These are phyloP conservation scores for Raphanus sativus DNA, from an alignment of 345 rosid species.

Conservation along the genomic window DNA sequence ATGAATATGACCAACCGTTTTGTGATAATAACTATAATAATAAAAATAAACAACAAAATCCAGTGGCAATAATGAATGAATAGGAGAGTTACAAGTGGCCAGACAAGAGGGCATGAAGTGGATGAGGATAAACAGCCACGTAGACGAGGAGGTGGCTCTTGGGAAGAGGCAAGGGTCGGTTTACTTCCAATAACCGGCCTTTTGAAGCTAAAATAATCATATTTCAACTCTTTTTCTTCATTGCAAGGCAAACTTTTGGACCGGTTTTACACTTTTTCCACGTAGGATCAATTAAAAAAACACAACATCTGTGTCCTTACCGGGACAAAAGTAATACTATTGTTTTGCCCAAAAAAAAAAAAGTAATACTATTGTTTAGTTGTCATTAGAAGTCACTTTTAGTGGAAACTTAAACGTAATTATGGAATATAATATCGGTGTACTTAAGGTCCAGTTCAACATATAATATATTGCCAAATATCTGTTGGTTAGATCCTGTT, in stretches of 20 bases:
- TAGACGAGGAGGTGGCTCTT: conserved; percentile 38
- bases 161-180: conserved; percentile 40
- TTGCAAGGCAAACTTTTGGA: not conserved
- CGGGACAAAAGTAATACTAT: conserved; percentile 24
- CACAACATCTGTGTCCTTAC: conserved; percentile 7
- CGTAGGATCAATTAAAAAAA: conserved; percentile 26
- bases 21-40: not conserved
- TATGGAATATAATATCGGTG: conserved; percentile 4
- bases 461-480: conserved; percentile 20
- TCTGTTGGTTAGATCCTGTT: conserved; percentile 35
- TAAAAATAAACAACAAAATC: not conserved
- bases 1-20: not conserved
- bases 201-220: conserved; percentile 16
- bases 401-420: not conserved
- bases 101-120: conserved; percentile 26
- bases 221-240: conserved; percentile 9
- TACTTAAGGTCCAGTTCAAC: conserved; percentile 1
- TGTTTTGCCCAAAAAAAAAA: too few species aligned
- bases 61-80: conserved; percentile 28
- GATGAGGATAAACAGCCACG: conserved; percentile 32
- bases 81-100: conserved; percentile 11
- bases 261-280: conserved; percentile 29
- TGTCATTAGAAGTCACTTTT: not conserved
- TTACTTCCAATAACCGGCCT: conserved; percentile 37
- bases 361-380: conserved; percentile 21